These are phyloP conservation scores for Viridothelium virens DNA, from an alignment of 495 filamentous ascomycete genomes.

Conservation along the genomic window DNA sequence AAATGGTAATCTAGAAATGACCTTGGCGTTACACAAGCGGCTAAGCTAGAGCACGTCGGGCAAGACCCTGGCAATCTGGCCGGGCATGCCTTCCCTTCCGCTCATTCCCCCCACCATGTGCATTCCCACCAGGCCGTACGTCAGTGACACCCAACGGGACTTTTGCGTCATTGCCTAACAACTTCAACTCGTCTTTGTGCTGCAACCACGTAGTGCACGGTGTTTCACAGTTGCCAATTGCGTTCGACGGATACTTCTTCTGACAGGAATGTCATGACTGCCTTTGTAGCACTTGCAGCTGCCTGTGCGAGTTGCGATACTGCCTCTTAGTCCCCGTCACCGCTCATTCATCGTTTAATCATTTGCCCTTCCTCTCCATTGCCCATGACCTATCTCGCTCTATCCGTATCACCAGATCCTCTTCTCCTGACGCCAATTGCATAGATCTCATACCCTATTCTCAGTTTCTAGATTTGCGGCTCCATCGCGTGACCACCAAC, in stretches of 20 bases:
- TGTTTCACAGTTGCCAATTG: neutral
- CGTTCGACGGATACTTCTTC: neutral
- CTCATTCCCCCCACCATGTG: too few species aligned
- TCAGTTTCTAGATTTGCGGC: neutral
- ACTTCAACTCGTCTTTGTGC: too few species aligned
- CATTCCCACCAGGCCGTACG: too few species aligned
- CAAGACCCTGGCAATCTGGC: neutral
- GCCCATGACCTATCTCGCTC: neutral
- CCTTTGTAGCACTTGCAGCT: neutral
- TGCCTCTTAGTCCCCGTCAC: neutral
- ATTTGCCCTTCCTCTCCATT: neutral
- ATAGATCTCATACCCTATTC: neutral
- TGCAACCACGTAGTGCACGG: too few species aligned
- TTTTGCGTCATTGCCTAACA: neutral
- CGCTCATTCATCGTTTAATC: neutral
- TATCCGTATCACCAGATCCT: too few species aligned
- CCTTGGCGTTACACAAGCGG: too few species aligned
- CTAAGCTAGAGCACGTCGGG: too few species aligned
- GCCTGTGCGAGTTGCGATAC: neutral
- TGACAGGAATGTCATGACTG: neutral
- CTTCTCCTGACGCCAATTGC: neutral
- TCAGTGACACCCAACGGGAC: neutral
- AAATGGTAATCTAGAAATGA: too few species aligned
- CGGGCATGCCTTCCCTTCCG: too few species aligned
- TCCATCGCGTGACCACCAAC: conserved; percentile 4